phyloP scores from a whole-genome alignment of 2,329 filamentous ascomycete species.

The Talaromyces pinophilus region DNA sequence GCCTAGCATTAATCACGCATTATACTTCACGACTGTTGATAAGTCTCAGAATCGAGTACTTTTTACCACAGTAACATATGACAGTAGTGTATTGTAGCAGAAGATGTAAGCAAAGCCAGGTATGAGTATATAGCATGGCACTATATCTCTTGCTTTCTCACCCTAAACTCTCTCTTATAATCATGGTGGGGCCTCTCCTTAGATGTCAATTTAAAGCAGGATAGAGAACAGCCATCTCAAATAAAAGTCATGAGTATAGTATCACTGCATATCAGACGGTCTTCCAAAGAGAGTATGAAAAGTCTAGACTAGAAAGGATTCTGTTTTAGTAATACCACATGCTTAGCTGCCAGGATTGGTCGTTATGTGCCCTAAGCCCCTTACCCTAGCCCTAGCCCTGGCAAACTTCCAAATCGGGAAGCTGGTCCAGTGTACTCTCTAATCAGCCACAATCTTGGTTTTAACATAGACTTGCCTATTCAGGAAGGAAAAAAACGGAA shows the following conservation, averaged over 20 bases:
- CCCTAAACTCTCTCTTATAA: too few relatives aligned
- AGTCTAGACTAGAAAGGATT: too few relatives aligned
- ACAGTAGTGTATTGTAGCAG: neutral
- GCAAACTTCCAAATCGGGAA: neutral
- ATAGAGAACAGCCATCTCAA: too few relatives aligned
- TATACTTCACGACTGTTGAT: neutral
- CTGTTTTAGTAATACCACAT: too few relatives aligned
- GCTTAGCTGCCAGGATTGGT: neutral
- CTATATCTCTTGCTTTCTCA: too few relatives aligned
- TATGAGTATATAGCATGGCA: neutral
- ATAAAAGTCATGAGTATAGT: too few relatives aligned
- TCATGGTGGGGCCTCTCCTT: too few relatives aligned
- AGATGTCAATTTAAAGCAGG: too few relatives aligned
- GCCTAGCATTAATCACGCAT: neutral
- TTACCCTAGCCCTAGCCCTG: neutral
- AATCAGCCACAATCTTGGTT: too few relatives aligned
- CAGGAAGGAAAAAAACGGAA: neutral
- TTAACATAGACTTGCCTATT: neutral
- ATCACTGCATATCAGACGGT: too few relatives aligned
- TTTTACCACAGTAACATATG: neutral
- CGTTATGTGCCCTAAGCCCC: too few relatives aligned
- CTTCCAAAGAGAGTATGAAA: too few relatives aligned
- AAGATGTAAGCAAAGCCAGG: neutral
- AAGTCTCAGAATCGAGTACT: neutral
- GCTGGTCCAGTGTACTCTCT: neutral